Conservation (phyloP, 192 early-diverging fungal species). For the Gamsiella multidivaricata region DNA sequence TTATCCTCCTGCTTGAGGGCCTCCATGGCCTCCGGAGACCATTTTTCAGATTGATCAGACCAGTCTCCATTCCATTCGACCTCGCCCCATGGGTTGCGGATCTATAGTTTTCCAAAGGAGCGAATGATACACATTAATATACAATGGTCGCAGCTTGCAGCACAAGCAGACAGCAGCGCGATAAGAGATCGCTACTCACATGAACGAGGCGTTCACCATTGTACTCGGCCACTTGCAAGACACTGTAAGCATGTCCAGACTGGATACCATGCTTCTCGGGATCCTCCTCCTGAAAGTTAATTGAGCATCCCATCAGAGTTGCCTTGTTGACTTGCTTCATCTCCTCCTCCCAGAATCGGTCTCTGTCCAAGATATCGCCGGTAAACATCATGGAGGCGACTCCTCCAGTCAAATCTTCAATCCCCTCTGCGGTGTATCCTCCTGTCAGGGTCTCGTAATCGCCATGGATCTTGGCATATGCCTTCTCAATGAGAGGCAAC, state of each 20-base stretch:
- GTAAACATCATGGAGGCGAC: slow-evolving; percentile 50
- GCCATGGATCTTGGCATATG: slow-evolving; percentile 69
- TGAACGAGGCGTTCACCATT: slow-evolving; percentile 54
- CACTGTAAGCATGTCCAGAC: slow-evolving; percentile 62
- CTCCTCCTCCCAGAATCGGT: slow-evolving; percentile 68
- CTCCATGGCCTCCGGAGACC: slow-evolving; percentile 49
- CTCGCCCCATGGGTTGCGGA: slow-evolving; percentile 66
- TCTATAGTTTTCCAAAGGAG: slow-evolving; percentile 2
- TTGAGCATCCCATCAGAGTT: slow-evolving; percentile 54
- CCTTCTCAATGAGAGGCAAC: slow-evolving; percentile 70
- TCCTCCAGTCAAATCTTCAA: slow-evolving; percentile 69
- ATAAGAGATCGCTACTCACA: slow-evolving; percentile 14
- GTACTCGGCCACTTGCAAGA: slow-evolving; percentile 57
- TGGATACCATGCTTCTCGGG: slow-evolving; percentile 48
- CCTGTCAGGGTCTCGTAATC: slow-evolving; percentile 61
- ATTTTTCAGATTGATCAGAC: slow-evolving; percentile 53
- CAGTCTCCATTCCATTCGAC: slow-evolving; percentile 64
- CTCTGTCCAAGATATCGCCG: slow-evolving; percentile 61
- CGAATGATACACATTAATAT: background rate
- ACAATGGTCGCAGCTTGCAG: background rate
- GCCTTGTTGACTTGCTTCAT: slow-evolving; percentile 57
- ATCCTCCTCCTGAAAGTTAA: slow-evolving; percentile 34
- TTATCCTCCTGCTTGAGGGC: slow-evolving; percentile 35
- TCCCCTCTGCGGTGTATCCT: slow-evolving; percentile 58
- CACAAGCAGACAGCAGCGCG: background rate